Evolutionary conservation across 2,329 filamentous ascomycete genomes (phyloP).

Genomic region (Arthrobotrys conoides): DNA sequence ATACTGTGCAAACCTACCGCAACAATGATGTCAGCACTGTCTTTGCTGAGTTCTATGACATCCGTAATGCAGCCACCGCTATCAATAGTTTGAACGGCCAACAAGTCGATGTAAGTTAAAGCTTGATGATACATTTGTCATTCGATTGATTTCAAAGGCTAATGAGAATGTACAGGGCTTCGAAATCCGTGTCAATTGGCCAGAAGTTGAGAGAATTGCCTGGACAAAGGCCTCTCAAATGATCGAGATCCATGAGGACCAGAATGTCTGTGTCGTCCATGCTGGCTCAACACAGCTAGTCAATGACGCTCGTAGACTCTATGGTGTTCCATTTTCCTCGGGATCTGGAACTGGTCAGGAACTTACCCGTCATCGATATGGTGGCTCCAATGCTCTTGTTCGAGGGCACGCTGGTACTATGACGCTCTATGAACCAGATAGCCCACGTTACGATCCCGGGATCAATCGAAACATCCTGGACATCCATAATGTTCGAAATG

Average conservation of each 20-base stretch:
- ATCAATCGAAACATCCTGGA: slow-evolving; percentile 69
- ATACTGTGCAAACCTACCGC: slow-evolving; percentile 70
- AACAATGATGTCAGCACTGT: slow-evolving; percentile 69
- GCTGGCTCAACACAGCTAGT: slow-evolving; percentile 67
- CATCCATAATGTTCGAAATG: slow-evolving; percentile 34
- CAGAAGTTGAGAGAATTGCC: slow-evolving; percentile 57
- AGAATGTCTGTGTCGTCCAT: slow-evolving; percentile 74
- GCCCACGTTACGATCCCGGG: slow-evolving; percentile 38
- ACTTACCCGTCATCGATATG: slow-evolving; percentile 18
- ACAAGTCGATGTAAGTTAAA: slow-evolving; percentile 62
- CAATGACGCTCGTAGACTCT: slow-evolving; percentile 69
- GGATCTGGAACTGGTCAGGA: background rate
- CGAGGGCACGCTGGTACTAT: background rate
- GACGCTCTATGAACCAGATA: slow-evolving; percentile 1
- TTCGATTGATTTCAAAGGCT: slow-evolving; percentile 61
- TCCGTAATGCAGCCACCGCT: slow-evolving; percentile 68
- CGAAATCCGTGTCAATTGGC: slow-evolving; percentile 64
- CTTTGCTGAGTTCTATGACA: slow-evolving; percentile 72
- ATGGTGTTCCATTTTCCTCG: slow-evolving; percentile 42
- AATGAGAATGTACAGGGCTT: slow-evolving; percentile 65
- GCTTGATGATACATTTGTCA: slow-evolving; percentile 39
- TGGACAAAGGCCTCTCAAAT: slow-evolving; percentile 63
- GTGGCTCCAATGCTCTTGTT: background rate
- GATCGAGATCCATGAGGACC: slow-evolving; percentile 71
- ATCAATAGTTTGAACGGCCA: slow-evolving; percentile 68